Conservation (phyloP, 2,329 filamentous ascomycete genomes). For the Celoporthe dispersa region DNA sequence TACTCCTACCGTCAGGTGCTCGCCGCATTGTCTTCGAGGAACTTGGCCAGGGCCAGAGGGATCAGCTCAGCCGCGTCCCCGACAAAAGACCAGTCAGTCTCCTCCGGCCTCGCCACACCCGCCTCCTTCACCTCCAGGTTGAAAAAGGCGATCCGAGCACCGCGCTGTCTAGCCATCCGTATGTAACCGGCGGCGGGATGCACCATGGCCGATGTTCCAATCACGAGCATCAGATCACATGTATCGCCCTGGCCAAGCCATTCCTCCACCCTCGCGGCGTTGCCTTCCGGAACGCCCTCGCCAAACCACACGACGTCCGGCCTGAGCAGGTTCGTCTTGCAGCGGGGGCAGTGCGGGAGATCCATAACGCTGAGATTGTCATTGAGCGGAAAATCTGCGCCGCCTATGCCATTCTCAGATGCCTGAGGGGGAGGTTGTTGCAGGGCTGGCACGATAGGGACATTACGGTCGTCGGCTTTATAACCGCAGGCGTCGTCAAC, state of each 20-base stretch:
- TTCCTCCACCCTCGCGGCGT: constrained; percentile 63
- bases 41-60: constrained; percentile 58
- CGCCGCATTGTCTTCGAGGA: constrained; percentile 25
- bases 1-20: not conserved
- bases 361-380: constrained; percentile 51
- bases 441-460: constrained; percentile 79
- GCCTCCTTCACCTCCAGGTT: constrained; percentile 66
- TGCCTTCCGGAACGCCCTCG: constrained; percentile 67
- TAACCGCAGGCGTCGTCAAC: constrained; percentile 69
- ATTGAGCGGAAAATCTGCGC: constrained; percentile 47
- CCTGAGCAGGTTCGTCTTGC: constrained; percentile 68
- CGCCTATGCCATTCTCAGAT: constrained; percentile 41
- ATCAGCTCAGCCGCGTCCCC: constrained; percentile 61
- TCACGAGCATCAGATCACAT: constrained; percentile 82
- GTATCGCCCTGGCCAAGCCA: constrained; percentile 59
- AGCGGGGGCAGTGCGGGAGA: constrained; percentile 74
- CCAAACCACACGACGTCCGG: constrained; percentile 92
- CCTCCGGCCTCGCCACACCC: constrained; percentile 42
- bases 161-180: constrained; percentile 60
- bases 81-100: constrained; percentile 61
- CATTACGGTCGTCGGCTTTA: constrained; percentile 69
- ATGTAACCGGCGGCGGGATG: constrained; percentile 81
- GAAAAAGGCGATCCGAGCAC: constrained; percentile 77
- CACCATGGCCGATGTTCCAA: constrained; percentile 80
- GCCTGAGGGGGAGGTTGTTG: constrained; percentile 68